Base-by-base conservation (phyloP, 805 yeast genomes). In the Hagleromyces aurorensis region DNA sequence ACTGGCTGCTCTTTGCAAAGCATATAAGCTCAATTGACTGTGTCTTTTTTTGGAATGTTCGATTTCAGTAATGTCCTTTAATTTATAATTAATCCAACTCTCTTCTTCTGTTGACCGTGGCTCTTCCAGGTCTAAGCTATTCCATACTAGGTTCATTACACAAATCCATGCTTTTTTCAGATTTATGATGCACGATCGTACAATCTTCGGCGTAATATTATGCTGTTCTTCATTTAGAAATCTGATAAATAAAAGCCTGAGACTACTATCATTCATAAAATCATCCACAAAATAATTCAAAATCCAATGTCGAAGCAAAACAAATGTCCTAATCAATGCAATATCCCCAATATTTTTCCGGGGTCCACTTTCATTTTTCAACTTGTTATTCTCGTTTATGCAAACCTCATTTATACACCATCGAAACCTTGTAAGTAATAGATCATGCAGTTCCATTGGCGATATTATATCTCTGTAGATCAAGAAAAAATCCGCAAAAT, bases 221-320 rank as follows among this genome's bases (percentile, higher is more conserved):
- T 11, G 27, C 9, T 25, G 20, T 5, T 25, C 19, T 37, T 54
- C 59, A 50, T 71, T 66, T 21, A 75, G 40, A 10, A 64, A 62
- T 9, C 53, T 38, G 3, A 65, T 53, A 33, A 74, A 67, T 14
- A 54, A 43, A 13, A 44, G 40, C 32, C 86, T 60, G 19, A 79
- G 55, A 31, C 67, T 62, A 13, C 59, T 43, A 27, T 70, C 64
- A 10, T 69, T 56, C 15, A 78, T 61, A 51, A 87, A 91, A 55
- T 91, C 97, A 50, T 83, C 89, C 23, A 75, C 67, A 46, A 85
- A 91, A 53, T 83, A 87, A 55, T 87, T 89, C 36, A 83, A 57
- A 12, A 89, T 54, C 94, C 97, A 89, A 59, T 84, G 94, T 47
- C 96, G 71, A 23, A 91, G 44, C 16, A 81, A 76, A 16, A 84